Evolutionary conservation across 23 red algal genomes (phyloP), one percentile per base, ranked within the genome.

Genomic region (Chondrus crispus): DNA sequence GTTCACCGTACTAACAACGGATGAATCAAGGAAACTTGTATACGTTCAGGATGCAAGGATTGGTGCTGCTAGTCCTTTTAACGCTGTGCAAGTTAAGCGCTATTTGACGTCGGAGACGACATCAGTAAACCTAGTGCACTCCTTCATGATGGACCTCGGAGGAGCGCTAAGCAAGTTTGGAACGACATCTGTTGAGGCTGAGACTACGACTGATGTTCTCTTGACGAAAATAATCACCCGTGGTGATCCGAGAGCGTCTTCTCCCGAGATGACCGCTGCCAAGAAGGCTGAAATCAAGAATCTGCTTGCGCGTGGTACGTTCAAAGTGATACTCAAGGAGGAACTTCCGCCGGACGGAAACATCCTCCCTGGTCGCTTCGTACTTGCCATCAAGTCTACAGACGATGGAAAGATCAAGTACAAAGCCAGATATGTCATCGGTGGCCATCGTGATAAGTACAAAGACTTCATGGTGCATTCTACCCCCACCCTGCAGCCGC

Each of bases 381-480:
- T 62, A 24, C 53, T 83, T 58, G 1, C 52, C 13, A 83, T 83
- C 50, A 83, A 83, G 78, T 62, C 78, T 1, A 83, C 78, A 11
- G 48, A 54, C 14, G 46, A 83, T 0, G 13, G 1, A 40, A 60
- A 22, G 32, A 62, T 52, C 14, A 83, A 83, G 50, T 83, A 16
- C 24, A 83, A 83, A 1, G 48, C 78, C 2, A 35, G 28, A 0
- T 68, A 58, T 60, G 78, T 83, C 24, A 83, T 83, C 52, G 0
- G 50, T 11, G 2, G 52, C 13, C 78, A 83, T 60, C 45, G 0
- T 13, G 78, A 83, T 60, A 83, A 83, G 78, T 60, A 1, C 46
- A 62, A 83, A 2, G 0, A 83, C 48, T 14, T 83, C 8, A 83
- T 83, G 78, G 46, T 62, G n/a, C 46, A 53, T 52, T 20, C 0